Evolutionary conservation across 495 filamentous ascomycete species (phyloP), one percentile per base, ranked within the genome.

Genomic region (Annulohypoxylon stygium): DNA sequence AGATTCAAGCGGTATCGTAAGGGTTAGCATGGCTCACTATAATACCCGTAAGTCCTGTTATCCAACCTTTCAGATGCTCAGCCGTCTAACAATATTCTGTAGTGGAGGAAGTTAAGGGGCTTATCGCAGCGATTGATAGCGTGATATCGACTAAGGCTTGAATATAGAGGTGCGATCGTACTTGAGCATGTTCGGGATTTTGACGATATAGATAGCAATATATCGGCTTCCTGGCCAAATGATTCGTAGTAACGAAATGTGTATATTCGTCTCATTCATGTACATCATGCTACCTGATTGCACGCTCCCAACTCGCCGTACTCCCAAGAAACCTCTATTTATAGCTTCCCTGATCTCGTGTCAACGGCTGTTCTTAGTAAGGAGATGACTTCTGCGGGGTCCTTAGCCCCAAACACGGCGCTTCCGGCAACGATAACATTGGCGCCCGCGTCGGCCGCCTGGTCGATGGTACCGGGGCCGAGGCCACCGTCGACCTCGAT

Each of bases 371-470:
- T 88, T 74, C 94, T 88, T 78, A 99, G 81, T 79, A 91, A 86
- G 16, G 82, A 80, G 78, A 99, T 97, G 14, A 98, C 94, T 65
- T 93, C 92, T 18, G 84, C 89, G 0, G 96, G 95, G 74, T 97
- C 92, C 77, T 92, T 84, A 12, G 97, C 97, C 11, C 95, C 95
- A 81, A 98, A 99, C 45, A 99, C 92, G 3, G 96, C 97, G 71
- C 92, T 96, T n/a, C 96, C 96, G 7, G 96, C 97, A 37, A 99
- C 96, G 76, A 99, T 99, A 59, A 99, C 96, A 76, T 98, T 99
- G 39, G 96, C 96, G 11, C 96, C 96, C 0, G 96, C 96, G 60
- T 97, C 94, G 0, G 97, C 97, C 4, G 95, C 97, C 80, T 93
- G 91, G 77, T 97, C 95, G 75, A 99, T 94, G 1, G 97, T 99